Evolutionary conservation across 2,329 filamentous ascomycete genomes (phyloP), one percentile per base, ranked within the genome.

Genomic region (Blastomyces gilchristii): DNA sequence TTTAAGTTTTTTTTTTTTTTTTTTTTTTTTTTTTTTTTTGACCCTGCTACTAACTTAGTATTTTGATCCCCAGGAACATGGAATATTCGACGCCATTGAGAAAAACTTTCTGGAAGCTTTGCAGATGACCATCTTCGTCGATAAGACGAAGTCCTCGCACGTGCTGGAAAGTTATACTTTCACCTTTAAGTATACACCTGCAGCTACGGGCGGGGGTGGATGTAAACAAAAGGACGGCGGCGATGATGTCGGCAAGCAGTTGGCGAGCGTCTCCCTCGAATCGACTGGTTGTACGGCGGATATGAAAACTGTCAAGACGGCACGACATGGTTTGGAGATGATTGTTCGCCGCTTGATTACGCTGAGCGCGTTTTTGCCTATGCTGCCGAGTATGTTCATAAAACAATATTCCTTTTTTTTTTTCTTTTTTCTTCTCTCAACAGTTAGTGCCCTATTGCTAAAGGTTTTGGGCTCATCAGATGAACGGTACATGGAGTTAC

Each of bases 151-250:
- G 6, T 71, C 73, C 2, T 66, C 69, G 8, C 69, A 77, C 39
- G 74, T 81, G n/a, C 58, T 82, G 12, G 81, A 83, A 68, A 75
- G 74, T 4, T 82, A 82, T 68, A 80, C 76, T 1, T 82, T 82
- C 65, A 75, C 73, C 5, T 78, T 83, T 68, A 75, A 76, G 25
- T 82, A 82, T 65, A 63, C 66, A 8, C 34, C 7, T 37, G 34
- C 9, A 5, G 34, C 34, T 37, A 8, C 34, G 8, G 34, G 34
- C 11, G 34, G 34, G 65, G 58, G 68, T 63, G 62, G 71, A 61
- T 12, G 64, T 70, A 50, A 72, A 49, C n/a, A 49, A 25, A 49
- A n/a, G 7, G 45, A 22, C 7, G n/a, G 8, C 2, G n/a, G n/a
- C n/a, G n/a, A 49, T 67, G 63, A 69, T 72, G 62, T 73, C 63